Evolutionary conservation across 1,284 basidiomycete genomes (phyloP).

Genomic region (Moesziomyces sp.): DNA sequence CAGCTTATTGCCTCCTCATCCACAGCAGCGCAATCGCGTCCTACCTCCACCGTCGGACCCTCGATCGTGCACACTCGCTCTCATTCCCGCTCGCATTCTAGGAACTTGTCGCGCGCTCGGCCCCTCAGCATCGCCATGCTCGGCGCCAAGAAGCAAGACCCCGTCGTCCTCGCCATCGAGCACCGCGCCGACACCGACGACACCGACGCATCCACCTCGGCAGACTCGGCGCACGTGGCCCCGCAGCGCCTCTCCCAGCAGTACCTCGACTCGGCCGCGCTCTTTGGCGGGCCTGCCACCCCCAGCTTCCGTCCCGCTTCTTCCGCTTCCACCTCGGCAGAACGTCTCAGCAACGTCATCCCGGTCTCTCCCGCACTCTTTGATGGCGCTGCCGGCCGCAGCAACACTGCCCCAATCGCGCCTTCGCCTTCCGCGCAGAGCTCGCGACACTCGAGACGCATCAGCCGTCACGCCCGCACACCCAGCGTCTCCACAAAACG

Average conservation of each 20-base stretch:
- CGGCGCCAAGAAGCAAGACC: slow-evolving; percentile 42
- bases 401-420: not conserved
- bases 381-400: slow-evolving; percentile 17
- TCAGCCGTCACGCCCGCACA: slow-evolving; percentile 56
- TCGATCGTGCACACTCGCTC: slow-evolving; percentile 20
- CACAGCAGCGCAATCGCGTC: slow-evolving; percentile 10
- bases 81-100: slow-evolving; percentile 39
- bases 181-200: slow-evolving; percentile 23
- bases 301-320: slow-evolving; percentile 6
- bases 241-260: slow-evolving; percentile 30
- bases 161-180: slow-evolving; percentile 44
- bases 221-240: not conserved
- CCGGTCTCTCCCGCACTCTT: slow-evolving; percentile 20
- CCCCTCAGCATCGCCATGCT: slow-evolving; percentile 44
- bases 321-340: slow-evolving; percentile 3
- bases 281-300: slow-evolving; percentile 18
- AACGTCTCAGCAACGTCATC: slow-evolving; percentile 16
- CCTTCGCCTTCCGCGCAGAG: slow-evolving; percentile 16
- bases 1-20: slow-evolving; percentile 12
- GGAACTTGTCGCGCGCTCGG: slow-evolving; percentile 25
- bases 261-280: slow-evolving; percentile 34
- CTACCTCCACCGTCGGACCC: slow-evolving; percentile 18
- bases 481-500: slow-evolving; percentile 54
- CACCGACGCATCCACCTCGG: not conserved
- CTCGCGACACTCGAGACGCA: slow-evolving; percentile 37